A percentile compares a stretch with the other conserved stretches of the same genome.
Conservation (phyloP, 148 eudicot genomes). For the Cornus suecica region DNA sequence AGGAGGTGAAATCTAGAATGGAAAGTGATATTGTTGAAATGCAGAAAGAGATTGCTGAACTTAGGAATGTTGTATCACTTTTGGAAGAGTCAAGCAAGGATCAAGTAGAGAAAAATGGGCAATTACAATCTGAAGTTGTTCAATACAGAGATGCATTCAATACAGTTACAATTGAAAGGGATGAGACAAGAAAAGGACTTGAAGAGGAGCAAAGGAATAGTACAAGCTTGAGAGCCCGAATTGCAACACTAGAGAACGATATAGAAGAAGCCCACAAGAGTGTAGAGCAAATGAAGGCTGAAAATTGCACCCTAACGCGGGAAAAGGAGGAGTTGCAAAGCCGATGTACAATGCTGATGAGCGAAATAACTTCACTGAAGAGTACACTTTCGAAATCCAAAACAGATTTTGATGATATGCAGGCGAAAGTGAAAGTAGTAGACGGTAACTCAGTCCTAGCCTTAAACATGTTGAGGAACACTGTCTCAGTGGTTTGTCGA, state of each 20-base stretch:
- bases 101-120: conserved; percentile 27
- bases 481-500: conserved; percentile 22
- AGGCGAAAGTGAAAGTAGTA: conserved; percentile 30
- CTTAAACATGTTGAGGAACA: conserved; percentile 41
- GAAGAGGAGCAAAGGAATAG: conserved; percentile 50
- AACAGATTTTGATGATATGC: conserved; percentile 28
- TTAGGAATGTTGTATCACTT: conserved; percentile 21
- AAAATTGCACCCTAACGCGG: conserved; percentile 20
- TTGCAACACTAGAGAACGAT: conserved; percentile 37
- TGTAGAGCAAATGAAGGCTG: conserved; percentile 31
- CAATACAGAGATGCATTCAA: conserved; percentile 25
- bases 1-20: conserved; percentile 30
- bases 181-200: conserved; percentile 30
- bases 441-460: conserved; percentile 32
- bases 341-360: conserved; percentile 22
- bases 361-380: conserved; percentile 35
- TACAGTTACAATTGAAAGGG: conserved; percentile 40
- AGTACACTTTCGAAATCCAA: conserved; percentile 21
- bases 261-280: conserved; percentile 35
- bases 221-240: conserved; percentile 27
- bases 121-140: conserved; percentile 34
- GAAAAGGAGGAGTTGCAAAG: conserved; percentile 56
- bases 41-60: conserved; percentile 26
- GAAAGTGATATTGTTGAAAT: conserved; percentile 41
- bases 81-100: conserved; percentile 29